These are phyloP conservation scores for Leccinum ochraceum DNA, from an alignment of 768 basidiomycete species.

Conservation along the genomic window DNA sequence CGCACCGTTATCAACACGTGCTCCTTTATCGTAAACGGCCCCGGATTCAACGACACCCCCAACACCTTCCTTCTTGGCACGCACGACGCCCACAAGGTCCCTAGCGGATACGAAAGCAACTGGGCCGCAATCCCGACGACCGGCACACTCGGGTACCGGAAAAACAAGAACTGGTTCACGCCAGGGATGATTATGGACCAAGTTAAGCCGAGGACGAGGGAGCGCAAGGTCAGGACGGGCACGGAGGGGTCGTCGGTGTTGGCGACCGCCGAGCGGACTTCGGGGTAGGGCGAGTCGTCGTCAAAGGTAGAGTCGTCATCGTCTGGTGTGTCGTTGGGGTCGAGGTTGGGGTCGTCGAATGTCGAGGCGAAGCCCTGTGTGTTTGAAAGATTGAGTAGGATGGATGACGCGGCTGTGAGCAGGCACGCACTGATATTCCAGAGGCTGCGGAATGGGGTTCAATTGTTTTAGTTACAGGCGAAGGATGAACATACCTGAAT, in stretches of 20 bases:
- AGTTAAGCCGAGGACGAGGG: conserved; percentile 70
- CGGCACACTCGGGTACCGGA: conserved; percentile 67
- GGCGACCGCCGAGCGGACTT: conserved; percentile 68
- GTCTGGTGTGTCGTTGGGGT: conserved; percentile 10
- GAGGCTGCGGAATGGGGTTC: conserved; percentile 15
- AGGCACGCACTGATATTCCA: conserved; percentile 17
- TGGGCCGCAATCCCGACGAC: conserved; percentile 70
- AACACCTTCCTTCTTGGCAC: conserved; percentile 58
- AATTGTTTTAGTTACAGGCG: background rate
- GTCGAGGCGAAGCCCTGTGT: background rate
- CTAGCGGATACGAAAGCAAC: conserved; percentile 69
- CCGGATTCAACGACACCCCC: conserved; percentile 68
- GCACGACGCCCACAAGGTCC: conserved; percentile 53
- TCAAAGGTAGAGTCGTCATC: conserved; percentile 29
- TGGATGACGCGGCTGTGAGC: background rate
- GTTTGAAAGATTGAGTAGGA: background rate
- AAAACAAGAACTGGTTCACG: conserved; percentile 77
- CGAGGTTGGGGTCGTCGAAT: conserved; percentile 31
- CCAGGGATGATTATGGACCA: conserved; percentile 68
- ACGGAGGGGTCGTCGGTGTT: conserved; percentile 71
- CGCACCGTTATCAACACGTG: conserved; percentile 66
- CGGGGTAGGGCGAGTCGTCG: conserved; percentile 74
- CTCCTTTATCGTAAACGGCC: conserved; percentile 76
- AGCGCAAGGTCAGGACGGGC: conserved; percentile 61
- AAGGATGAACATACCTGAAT: conserved; percentile 16